These are phyloP conservation scores for Styphnolobium japonicum DNA, from an alignment of 306 rosid genomes.

Conservation along the genomic window DNA sequence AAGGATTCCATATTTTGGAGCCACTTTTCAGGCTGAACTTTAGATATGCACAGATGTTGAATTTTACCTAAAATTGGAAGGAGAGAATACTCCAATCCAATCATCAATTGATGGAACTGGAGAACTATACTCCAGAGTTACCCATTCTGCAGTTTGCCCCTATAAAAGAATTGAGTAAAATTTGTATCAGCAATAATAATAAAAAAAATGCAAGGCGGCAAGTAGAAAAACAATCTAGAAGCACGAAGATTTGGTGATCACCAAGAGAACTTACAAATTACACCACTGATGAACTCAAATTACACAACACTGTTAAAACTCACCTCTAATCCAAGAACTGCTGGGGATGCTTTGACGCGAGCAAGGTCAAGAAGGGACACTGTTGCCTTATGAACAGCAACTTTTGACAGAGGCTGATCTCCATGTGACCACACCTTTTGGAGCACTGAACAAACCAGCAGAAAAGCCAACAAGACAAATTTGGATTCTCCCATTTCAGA, in stretches of 20 bases:
- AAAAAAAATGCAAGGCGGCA: background rate
- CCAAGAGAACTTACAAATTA: background rate
- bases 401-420: slow-evolving; percentile 67
- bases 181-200: slow-evolving; percentile 1
- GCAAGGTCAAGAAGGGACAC: slow-evolving; percentile 53
- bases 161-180: slow-evolving; percentile 24
- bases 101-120: slow-evolving; percentile 75
- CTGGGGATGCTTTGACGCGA: slow-evolving; percentile 52
- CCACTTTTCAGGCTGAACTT: background rate
- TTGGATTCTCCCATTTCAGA: slow-evolving; percentile 39
- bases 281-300: background rate
- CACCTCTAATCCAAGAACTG: slow-evolving; percentile 65
- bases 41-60: background rate
- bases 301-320: slow-evolving; percentile 12
- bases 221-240: background rate
- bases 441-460: slow-evolving; percentile 40
- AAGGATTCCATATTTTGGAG: slow-evolving; percentile 3
- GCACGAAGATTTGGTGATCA: background rate
- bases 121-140: slow-evolving; percentile 52
- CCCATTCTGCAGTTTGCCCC: slow-evolving; percentile 72
- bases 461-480: slow-evolving; percentile 34
- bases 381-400: slow-evolving; percentile 52
- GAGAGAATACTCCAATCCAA: slow-evolving; percentile 92
- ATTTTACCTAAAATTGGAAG: slow-evolving; percentile 74
- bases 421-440: slow-evolving; percentile 54